Base-by-base conservation (phyloP, 2,329 filamentous ascomycete genomes). In the Neonectria magnoliae region DNA sequence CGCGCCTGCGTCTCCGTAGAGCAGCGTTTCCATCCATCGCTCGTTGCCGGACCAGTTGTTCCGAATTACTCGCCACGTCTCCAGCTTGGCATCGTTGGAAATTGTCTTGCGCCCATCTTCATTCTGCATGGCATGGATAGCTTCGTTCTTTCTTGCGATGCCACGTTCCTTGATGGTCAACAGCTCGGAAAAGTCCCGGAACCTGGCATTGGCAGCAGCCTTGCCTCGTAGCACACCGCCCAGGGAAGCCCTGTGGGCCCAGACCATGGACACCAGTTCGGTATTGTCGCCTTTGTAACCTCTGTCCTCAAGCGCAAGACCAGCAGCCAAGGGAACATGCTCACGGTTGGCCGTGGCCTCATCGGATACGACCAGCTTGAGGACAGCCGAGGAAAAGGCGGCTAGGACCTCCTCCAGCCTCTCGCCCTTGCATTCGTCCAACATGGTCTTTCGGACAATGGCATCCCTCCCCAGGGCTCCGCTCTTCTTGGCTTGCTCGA, bases 351-450 rank as follows among this genome's bases (percentile, higher is more conserved):
- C 78, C 20, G 77, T 76, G 44, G 77, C 71, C 42, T 81, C 76
- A 45, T 81, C 80, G 0, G 84, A 81, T 1, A 92, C 79, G 1
- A 87, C 79, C 74, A 91, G 93, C 74, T 92, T 92, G 66, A 98
- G 78, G 1, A 97, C 94, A 0, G 89, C 87, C 14, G 92, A 92
- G 1, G 95, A 98, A 73, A 99, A 97, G 0, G 89, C 84, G 3
- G 93, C 89, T 29, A 98, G 84, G 1, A 97, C 82, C 75, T 99
- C 96, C 76, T 94, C 94, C 59, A 98, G 88, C 68, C 93, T 90
- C 59, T 97, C 94, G 6, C 95, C 95, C 70, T 92, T 94, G 81
- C 96, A 99, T 73, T 99, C 95, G 76, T 99, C 96, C 56, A 99
- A 83, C 93, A 98, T 97, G 0, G 93, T 97, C 82, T 97, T 98